These are phyloP conservation scores for Rhodotorula sp. DNA, from an alignment of 1,284 basidiomycete species.

Conservation along the genomic window DNA sequence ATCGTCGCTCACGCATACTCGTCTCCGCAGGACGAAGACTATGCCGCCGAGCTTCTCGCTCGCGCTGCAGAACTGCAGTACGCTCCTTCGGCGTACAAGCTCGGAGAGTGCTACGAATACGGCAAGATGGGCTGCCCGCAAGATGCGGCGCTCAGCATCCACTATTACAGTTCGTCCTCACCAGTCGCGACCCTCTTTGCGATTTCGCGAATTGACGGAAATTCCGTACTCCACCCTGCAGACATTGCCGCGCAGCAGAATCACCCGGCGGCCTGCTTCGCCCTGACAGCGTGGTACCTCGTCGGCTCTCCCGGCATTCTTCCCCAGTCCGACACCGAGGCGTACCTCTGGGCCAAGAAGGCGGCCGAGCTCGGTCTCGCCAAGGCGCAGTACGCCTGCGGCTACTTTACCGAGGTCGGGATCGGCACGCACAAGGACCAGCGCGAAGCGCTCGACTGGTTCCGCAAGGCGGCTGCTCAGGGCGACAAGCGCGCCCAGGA, in stretches of 20 bases:
- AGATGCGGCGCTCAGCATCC: conserved; percentile 92
- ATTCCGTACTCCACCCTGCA: conserved; percentile 47
- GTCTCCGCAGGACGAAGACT: conserved; percentile 70
- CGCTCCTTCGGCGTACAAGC: conserved; percentile 88
- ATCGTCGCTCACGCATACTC: neutral
- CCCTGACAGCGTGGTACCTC: conserved; percentile 97
- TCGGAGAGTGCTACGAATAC: conserved; percentile 99
- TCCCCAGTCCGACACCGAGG: conserved; percentile 96
- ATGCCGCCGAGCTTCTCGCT: conserved; percentile 88
- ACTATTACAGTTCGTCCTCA: conserved; percentile 82
- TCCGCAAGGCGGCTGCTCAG: conserved; percentile 84
- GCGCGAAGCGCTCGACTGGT: conserved; percentile 67
- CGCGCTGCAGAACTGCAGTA: conserved; percentile 94
- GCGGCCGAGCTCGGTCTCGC: conserved; percentile 89
- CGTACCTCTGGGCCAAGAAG: conserved; percentile 89
- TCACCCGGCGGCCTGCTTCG: conserved; percentile 96
- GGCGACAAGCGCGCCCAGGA: conserved; percentile 92
- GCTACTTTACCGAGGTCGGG: conserved; percentile 83
- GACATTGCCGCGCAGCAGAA: conserved; percentile 97
- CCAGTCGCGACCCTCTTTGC: neutral
- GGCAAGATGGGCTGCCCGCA: conserved; percentile 99
- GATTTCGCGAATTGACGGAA: neutral
- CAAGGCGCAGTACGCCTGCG: conserved; percentile 95
- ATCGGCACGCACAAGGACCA: conserved; percentile 51
- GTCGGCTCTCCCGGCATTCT: conserved; percentile 96